Evolutionary conservation across 2,329 filamentous ascomycete genomes (phyloP), one percentile per base, ranked within the genome.

Genomic region (Ramichloridium luteum): DNA sequence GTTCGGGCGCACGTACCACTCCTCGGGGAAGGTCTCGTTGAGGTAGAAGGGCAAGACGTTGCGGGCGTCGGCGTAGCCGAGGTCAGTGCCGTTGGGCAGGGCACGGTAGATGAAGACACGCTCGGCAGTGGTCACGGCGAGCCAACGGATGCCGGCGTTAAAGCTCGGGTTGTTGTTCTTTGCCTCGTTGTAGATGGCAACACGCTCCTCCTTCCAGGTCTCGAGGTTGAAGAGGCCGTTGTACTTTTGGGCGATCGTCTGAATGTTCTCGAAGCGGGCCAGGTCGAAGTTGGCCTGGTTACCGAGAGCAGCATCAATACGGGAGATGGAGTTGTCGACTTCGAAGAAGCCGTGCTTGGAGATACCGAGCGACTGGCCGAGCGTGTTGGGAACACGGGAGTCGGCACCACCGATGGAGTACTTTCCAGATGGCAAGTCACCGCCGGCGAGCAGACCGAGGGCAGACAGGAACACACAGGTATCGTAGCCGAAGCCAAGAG

Each of bases 41-140:
- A 49, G 32, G 38, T 47, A 49, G 38, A 51, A 50, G 8, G 48
- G 47, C 13, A 40, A 44, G 13, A 51, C 38, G 36, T 49, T 50
- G 9, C 20, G 13, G 31, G 32, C 45, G 31, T 45, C 27, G 10
- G 46, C 41, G 9, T 26, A 6, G n/a, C 20, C 32, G 20, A 25
- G 15, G 13, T 31, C 25, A 3, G 45, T 49, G 31, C 47, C 48
- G 35, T 51, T 49, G 11, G 47, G 38, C 26, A 51, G 35, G 13
- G 39, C 44, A 16, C 39, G 39, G 39, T 44, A 51, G 36, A 51
- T 43, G 35, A 49, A 50, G 30, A 49, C 47, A 25, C 47, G 44
- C 37, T 51, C 47, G 15, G 45, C 47, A 27, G 39, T 43, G 11
- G 47, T 43, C 30, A 50, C 45, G 20, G 37, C 43, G 15, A 49